A percentile compares a stretch with the other conserved stretches of the same genome.
These are phyloP conservation scores for Saraca asoca DNA, from an alignment of 331 rosid species.

Conservation along the genomic window DNA sequence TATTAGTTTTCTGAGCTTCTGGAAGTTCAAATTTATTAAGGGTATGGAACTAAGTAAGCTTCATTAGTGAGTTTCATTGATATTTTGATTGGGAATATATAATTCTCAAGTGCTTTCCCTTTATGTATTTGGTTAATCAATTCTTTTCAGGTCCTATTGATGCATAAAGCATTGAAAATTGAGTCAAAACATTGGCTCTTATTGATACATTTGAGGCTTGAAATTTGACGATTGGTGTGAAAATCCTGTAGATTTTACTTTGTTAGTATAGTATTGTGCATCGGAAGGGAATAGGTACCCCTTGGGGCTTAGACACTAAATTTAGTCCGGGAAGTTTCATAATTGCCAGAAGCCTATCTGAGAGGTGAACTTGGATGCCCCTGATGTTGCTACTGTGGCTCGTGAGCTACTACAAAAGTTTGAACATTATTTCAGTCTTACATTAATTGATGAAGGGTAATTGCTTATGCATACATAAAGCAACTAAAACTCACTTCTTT, in stretches of 20 bases:
- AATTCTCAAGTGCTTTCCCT: not conserved
- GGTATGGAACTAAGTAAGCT: not conserved
- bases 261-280: slow-evolving; percentile 4
- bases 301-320: not conserved
- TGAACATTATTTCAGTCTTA: not conserved
- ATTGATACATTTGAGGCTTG: slow-evolving; percentile 6
- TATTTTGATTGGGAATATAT: slow-evolving; percentile 7
- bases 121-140: not conserved
- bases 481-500: not conserved
- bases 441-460: not conserved
- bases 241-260: slow-evolving; percentile 9
- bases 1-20: slow-evolving; percentile 1
- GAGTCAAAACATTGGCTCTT: slow-evolving; percentile 5
- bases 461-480: slow-evolving; percentile 12
- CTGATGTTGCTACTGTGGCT: not conserved
- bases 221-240: slow-evolving; percentile 13
- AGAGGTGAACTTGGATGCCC: not conserved
- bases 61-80: not conserved
- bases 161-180: not conserved
- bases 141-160: not conserved
- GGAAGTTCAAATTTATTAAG: not conserved
- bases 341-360: not conserved
- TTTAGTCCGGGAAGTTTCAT: too few relatives aligned
- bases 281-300: not conserved
- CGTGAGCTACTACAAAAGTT: not conserved